A percentile compares a stretch with the other conserved stretches of the same genome.
These are phyloP conservation scores for Exophiala sp. DNA, from an alignment of 2,329 filamentous ascomycete genomes.

Conservation along the genomic window DNA sequence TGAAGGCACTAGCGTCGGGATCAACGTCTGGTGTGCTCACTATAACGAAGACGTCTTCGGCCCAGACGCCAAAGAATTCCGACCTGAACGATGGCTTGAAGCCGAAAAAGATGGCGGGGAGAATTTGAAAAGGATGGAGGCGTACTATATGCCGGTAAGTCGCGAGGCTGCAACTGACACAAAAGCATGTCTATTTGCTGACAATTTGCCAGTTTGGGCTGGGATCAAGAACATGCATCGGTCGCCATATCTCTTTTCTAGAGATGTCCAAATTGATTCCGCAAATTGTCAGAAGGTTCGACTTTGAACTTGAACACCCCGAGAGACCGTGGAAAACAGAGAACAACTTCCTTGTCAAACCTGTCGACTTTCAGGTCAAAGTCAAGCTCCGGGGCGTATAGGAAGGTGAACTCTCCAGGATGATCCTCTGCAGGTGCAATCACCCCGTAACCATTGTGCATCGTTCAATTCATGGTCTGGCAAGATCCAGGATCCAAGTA, in stretches of 20 bases:
- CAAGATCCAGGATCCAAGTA: no score
- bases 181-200: slow-evolving; percentile 39
- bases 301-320: slow-evolving; percentile 24
- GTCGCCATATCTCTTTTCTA: slow-evolving; percentile 30
- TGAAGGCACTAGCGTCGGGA: slow-evolving; percentile 39
- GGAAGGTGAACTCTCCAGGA: not conserved
- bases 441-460: no score
- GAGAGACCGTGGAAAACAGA: slow-evolving; percentile 22
- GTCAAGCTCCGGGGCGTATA: slow-evolving; percentile 22
- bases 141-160: slow-evolving; percentile 39
- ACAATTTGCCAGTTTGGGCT: slow-evolving; percentile 39
- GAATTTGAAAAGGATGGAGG: slow-evolving; percentile 34
- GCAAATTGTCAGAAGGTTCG: slow-evolving; percentile 25
- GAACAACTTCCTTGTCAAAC: slow-evolving; percentile 28
- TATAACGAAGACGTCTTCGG: slow-evolving; percentile 46
- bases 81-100: slow-evolving; percentile 45
- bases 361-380: slow-evolving; percentile 37
- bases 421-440: no score
- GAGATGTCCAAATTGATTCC: slow-evolving; percentile 33
- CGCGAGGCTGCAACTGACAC: not conserved
- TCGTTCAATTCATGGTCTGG: no score
- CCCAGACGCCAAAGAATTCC: slow-evolving; percentile 38
- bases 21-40: slow-evolving; percentile 44
- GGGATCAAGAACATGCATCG: slow-evolving; percentile 39
- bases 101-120: slow-evolving; percentile 31